A percentile compares a stretch with the other conserved stretches of the same genome.
Conservation (phyloP, 345 rosid species). For the Kandelia obovata region DNA sequence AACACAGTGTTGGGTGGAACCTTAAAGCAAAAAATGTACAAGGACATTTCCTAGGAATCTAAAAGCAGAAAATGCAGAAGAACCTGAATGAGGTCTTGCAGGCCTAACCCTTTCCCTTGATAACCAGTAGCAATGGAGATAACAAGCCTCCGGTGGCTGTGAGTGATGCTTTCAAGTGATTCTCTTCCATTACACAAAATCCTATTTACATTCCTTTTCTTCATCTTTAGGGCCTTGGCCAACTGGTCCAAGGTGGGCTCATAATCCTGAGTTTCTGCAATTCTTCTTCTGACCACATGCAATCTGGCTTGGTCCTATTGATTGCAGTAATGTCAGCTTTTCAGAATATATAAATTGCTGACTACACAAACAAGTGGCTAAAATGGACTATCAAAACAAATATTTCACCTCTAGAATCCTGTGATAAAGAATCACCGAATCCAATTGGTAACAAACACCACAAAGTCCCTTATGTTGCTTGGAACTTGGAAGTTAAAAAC, state of each 20-base stretch:
- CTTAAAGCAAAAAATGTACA: neutral
- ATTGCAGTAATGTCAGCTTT: constrained; percentile 8
- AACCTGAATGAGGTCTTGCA: constrained; percentile 56
- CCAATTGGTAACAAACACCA: neutral
- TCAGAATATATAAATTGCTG: neutral
- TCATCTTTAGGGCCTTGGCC: constrained; percentile 28
- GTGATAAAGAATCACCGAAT: neutral
- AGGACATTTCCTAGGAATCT: constrained; percentile 17
- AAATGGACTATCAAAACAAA: too few species aligned
- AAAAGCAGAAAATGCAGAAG: neutral
- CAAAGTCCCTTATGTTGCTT: too few species aligned
- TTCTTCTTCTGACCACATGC: constrained; percentile 38
- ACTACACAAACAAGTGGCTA: neutral
- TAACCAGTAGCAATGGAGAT: constrained; percentile 47
- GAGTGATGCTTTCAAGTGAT: constrained; percentile 43
- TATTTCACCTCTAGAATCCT: neutral
- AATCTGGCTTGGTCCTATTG: constrained; percentile 48
- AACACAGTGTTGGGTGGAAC: constrained; percentile 6
- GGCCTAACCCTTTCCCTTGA: constrained; percentile 54
- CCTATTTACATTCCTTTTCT: constrained; percentile 31
- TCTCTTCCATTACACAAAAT: constrained; percentile 40
- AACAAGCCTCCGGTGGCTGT: constrained; percentile 43
- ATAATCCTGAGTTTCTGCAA: constrained; percentile 19
- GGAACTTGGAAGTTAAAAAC: too few species aligned
- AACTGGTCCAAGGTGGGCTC: constrained; percentile 30